Base-by-base conservation (phyloP, 2,329 filamentous ascomycete species). In the Colletotrichum cordylinicola region DNA sequence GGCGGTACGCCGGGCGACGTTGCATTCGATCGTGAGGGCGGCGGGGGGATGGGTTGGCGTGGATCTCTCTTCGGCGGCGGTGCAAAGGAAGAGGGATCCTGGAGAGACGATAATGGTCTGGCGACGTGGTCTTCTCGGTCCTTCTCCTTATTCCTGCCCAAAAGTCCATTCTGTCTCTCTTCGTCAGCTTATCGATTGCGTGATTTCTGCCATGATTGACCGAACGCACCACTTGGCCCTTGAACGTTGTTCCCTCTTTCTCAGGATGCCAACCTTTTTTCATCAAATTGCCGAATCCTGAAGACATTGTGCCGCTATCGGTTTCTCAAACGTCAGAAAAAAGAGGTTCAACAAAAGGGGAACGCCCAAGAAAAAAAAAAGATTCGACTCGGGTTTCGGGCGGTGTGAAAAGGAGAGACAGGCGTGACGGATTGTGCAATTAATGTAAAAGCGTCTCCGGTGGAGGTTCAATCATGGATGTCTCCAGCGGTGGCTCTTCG, bases 51-150 rank as follows among this genome's bases (percentile, higher is more conserved):
- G 16, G 78, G 73, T 18, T 79, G 64, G 67, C 71, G 70, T 18
- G 80, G 81, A 15, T 82, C 84, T 77, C 91, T 94, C 80, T 91
- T 96, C 1, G 96, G 96, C 31, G 96, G 96, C 29, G 95, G 95
- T 3, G 91, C 95, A 82, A 98, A 98, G 18, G 92, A 90, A 2
- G 91, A 84, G 2, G 95, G 96, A 82, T 98, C 95, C 82, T 92
- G 93, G 35, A 98, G 89, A 5, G 91, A 88, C 10, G 92, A 88
- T 58, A 98, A 86, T 2, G 96, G 95, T 18, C 89, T 88, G 37
- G 90, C 85, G 60, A 85, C 83, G 78, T 88, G 87, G 71, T 83
- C 79, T 27, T 79, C 76, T 15, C 78, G 77, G 18, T 82, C 79
- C 33, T 81, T 78, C 33, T 82, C 80, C 37, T 85, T 85, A 68